These are phyloP conservation scores for Yamadazyma kanchanaburiensis DNA, from an alignment of 1,139 yeast species.

Conservation along the genomic window DNA sequence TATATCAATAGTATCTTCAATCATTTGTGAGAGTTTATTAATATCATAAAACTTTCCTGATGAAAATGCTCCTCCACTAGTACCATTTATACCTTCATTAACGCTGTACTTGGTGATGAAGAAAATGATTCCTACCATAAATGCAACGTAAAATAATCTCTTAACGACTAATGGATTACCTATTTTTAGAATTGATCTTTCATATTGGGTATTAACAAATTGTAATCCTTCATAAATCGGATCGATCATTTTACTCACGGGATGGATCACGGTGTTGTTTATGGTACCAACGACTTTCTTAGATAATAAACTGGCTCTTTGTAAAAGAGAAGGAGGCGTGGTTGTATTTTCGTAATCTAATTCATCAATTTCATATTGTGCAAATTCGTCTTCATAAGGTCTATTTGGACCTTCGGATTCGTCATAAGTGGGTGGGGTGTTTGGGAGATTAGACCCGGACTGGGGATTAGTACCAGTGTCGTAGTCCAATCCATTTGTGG, in stretches of 20 bases:
- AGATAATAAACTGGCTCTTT: conserved; percentile 28
- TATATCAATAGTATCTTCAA: conserved; percentile 50
- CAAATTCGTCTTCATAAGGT: conserved; percentile 16
- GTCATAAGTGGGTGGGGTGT: conserved; percentile 36
- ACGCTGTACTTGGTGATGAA: conserved; percentile 54
- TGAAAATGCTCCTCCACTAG: conserved; percentile 42
- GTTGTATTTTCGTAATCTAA: conserved; percentile 11
- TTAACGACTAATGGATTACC: conserved; percentile 88
- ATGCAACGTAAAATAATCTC: conserved; percentile 65
- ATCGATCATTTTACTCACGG: conserved; percentile 57
- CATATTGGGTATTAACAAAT: conserved; percentile 45
- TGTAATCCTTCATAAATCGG: conserved; percentile 64
- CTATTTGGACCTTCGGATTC: conserved; percentile 10
- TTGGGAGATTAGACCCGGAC: too few species aligned
- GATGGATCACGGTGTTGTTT: conserved; percentile 44
- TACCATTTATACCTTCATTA: conserved; percentile 44
- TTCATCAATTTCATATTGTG: conserved; percentile 45
- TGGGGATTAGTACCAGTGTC: too few species aligned
- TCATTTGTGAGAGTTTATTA: conserved; percentile 43
- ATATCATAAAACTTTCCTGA: conserved; percentile 66
- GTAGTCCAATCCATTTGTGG: background rate
- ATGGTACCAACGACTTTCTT: conserved; percentile 36
- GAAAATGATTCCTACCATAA: conserved; percentile 58
- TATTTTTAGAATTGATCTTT: conserved; percentile 53
- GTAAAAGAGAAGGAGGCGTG: conserved; percentile 17